Conservation (phyloP, 1,139 yeast species). For the Pichia sorboxylosa region DNA sequence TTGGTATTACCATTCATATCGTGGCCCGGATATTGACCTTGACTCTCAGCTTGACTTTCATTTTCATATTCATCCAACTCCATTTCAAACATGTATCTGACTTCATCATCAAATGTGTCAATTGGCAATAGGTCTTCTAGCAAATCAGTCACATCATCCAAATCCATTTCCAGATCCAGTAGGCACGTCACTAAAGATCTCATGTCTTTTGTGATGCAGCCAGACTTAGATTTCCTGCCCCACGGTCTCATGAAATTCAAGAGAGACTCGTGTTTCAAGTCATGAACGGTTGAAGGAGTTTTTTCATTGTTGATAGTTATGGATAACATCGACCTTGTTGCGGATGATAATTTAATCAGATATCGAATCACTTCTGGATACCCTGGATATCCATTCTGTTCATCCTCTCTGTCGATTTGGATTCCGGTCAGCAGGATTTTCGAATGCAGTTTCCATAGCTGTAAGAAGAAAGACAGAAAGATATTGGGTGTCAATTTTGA, state of each 20-base stretch:
- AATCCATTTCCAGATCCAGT: slow-evolving; percentile 32
- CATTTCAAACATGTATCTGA: slow-evolving; percentile 56
- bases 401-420: slow-evolving; percentile 53
- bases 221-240: slow-evolving; percentile 44
- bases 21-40: no score
- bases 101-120: slow-evolving; percentile 64
- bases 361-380: slow-evolving; percentile 30
- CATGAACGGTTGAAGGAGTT: slow-evolving; percentile 30
- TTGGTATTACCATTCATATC: no score
- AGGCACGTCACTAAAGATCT: slow-evolving; percentile 36
- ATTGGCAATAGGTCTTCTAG: slow-evolving; percentile 48
- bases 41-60: slow-evolving; percentile 3
- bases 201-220: slow-evolving; percentile 47
- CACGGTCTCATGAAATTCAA: slow-evolving; percentile 49
- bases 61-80: slow-evolving; percentile 29
- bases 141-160: slow-evolving; percentile 41
- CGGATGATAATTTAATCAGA: slow-evolving; percentile 50
- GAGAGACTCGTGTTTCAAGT: slow-evolving; percentile 43
- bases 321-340: slow-evolving; percentile 50
- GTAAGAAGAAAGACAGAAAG: slow-evolving; percentile 42
- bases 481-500: slow-evolving; percentile 37
- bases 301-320: slow-evolving; percentile 41
- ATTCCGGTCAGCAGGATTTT: slow-evolving; percentile 44
- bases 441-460: slow-evolving; percentile 56
- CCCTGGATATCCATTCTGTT: slow-evolving; percentile 26